phyloP scores from a whole-genome alignment of 73 alveolate species.

The Urostyla sp. region DNA sequence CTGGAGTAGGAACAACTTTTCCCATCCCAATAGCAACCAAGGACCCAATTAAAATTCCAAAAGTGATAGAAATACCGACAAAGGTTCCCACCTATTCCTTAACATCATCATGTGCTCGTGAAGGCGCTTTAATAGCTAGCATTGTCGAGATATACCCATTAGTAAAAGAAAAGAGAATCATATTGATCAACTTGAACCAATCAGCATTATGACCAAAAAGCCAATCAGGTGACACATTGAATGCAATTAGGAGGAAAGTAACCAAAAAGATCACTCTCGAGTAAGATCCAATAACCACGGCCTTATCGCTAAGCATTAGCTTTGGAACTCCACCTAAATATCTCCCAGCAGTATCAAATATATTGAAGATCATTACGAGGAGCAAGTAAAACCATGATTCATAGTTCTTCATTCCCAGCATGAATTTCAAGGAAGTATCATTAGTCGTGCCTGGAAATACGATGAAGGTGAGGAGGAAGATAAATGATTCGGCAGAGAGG shows the following conservation, averaged over 20 bases:
- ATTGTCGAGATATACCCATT: conserved; percentile 72
- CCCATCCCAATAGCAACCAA: conserved; percentile 48
- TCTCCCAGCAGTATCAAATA: conserved; percentile 63
- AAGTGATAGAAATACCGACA: conserved; percentile 61
- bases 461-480: conserved; percentile 57
- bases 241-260: conserved; percentile 39
- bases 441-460: conserved; percentile 61
- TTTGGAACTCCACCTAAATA: conserved; percentile 51
- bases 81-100: conserved; percentile 71
- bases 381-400: conserved; percentile 43
- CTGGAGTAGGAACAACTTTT: not conserved
- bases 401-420: conserved; percentile 16
- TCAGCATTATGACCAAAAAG: conserved; percentile 56
- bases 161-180: conserved; percentile 70
- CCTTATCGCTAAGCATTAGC: conserved; percentile 27
- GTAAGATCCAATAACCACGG: not conserved
- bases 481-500: conserved; percentile 13
- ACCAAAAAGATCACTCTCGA: conserved; percentile 54
- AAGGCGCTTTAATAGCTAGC: conserved; percentile 74
- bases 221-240: conserved; percentile 62
- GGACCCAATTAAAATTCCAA: conserved; percentile 72
- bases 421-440: conserved; percentile 38
- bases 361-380: conserved; percentile 23
- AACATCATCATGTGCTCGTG: conserved; percentile 55
- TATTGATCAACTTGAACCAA: conserved; percentile 76